Evolutionary conservation across 73 alveolate species (phyloP).

Genomic region (Tetrahymena malaccensis): DNA sequence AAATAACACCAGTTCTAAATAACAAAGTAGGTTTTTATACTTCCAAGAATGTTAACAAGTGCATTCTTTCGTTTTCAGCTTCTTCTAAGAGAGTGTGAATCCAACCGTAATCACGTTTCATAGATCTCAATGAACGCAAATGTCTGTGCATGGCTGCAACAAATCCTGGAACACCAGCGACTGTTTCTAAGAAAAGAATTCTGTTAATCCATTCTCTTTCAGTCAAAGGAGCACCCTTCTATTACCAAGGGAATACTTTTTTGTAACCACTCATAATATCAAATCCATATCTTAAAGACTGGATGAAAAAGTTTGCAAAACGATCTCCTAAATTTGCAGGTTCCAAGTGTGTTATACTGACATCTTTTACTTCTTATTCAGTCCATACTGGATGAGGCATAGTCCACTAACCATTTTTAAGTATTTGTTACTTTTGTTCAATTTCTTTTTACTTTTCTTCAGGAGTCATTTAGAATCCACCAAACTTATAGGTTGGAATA

Average conservation of each 20-base stretch:
- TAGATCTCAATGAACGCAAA: conserved; percentile 44
- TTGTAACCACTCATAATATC: conserved; percentile 47
- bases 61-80: conserved; percentile 74
- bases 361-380: conserved; percentile 12
- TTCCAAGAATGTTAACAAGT: conserved; percentile 45
- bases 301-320: conserved; percentile 31
- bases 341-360: background rate
- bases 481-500: background rate
- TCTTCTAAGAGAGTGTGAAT: conserved; percentile 57
- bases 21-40: conserved; percentile 47
- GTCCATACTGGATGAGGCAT: conserved; percentile 43
- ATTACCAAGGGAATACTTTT: conserved; percentile 41
- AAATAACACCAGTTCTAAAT: conserved; percentile 44
- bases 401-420: background rate
- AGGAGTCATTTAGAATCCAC: background rate
- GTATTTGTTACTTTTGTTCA: background rate
- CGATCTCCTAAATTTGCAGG: conserved; percentile 37
- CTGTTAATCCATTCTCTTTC: conserved; percentile 60
- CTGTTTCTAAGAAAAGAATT: conserved; percentile 63
- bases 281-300: conserved; percentile 37
- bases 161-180: conserved; percentile 82
- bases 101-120: conserved; percentile 68
- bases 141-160: conserved; percentile 75
- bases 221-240: conserved; percentile 27
- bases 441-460: background rate